A percentile compares a stretch with the other conserved stretches of the same genome.
Evolutionary conservation across 164 flowering plant genomes (phyloP).

Genomic region (Echeveria elegans): DNA sequence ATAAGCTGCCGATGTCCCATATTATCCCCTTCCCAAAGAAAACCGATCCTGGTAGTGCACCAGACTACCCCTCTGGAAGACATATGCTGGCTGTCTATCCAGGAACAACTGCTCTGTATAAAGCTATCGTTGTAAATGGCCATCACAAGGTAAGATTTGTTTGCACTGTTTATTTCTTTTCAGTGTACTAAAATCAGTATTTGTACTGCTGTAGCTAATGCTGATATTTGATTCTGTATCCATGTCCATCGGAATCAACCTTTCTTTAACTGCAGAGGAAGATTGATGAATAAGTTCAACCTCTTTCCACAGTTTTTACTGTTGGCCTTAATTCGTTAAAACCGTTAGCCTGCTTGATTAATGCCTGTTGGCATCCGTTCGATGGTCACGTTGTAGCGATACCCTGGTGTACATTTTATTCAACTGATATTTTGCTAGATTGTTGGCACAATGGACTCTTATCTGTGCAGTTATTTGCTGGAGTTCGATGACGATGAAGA

Average conservation of each 20-base stretch:
- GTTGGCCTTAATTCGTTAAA: neutral
- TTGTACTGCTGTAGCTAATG: slow-evolving; percentile 13
- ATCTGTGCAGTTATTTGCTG: slow-evolving; percentile 50
- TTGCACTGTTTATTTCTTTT: neutral
- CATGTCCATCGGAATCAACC: slow-evolving; percentile 14
- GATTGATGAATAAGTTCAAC: slow-evolving; percentile 75
- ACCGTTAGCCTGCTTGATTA: neutral
- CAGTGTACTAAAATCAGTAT: neutral
- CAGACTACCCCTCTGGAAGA: slow-evolving; percentile 6
- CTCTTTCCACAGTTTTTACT: neutral
- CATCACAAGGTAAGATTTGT: slow-evolving; percentile 63
- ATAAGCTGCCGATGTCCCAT: slow-evolving; percentile 3
- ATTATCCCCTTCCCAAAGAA: slow-evolving; percentile 6
- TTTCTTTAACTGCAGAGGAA: slow-evolving; percentile 52
- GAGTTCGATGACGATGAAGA: slow-evolving; percentile 98
- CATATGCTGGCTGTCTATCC: slow-evolving; percentile 50
- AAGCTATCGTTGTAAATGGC: slow-evolving; percentile 80
- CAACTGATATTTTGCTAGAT: neutral
- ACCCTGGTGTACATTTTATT: neutral
- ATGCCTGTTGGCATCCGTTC: neutral
- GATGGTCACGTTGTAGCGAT: neutral
- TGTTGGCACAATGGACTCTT: neutral
- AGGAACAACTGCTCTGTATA: slow-evolving; percentile 80
- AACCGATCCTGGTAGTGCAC: slow-evolving; percentile 1
- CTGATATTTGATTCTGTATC: slow-evolving; percentile 3